Base-by-base conservation (phyloP, 768 basidiomycete genomes). In the Holtermanniella nyarrowii region DNA sequence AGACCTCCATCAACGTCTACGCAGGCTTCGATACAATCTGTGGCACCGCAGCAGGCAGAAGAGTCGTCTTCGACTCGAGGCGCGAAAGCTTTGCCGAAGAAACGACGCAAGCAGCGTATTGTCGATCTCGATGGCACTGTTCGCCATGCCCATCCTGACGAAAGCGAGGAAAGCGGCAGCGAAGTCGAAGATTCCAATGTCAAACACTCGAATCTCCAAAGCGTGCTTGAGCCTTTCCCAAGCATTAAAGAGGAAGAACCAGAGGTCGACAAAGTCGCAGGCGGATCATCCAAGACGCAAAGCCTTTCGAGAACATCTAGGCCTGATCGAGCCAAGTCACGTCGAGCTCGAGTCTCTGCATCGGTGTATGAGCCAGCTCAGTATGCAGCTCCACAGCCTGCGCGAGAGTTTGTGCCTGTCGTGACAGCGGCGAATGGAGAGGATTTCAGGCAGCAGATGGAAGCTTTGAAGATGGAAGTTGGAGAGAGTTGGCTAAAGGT, bases 281-380 rank as follows among this genome's bases (percentile, higher is more conserved):
- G 24, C 14, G 11, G 11, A 18, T 20, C 5, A 10, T 16, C 23
- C 10, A 16, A 13, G 18, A 23, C 5, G 44, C 21, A 46, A 24
- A 43, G 39, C 25, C 39, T 31, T 20, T 21, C 11, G 25, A 21
- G 47, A 16, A 48, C 47, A 10, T 26, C 39, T 3, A 7, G 47
- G 10, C 23, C 39, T 26, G 47, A 26, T 39, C 39, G 26, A 3
- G 47, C 26, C 46, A 54, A 52, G 39, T 49, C 46, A 11, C 53
- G 61, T 25, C 49, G 59, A 39, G 56, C 24, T 3, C 46, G 55
- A 18, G 59, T 56, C 22, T 57, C 56, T 18, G 58, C 58, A 37
- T 52, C 48, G 22, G 55, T 60, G 50, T 56, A 56, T 54, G 59
- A 60, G 42, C 56, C 62, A 21, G 18, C 21, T 26, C 51, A 4